Base-by-base conservation (phyloP, 768 basidiomycete species). In the Mycena epipterygia region DNA sequence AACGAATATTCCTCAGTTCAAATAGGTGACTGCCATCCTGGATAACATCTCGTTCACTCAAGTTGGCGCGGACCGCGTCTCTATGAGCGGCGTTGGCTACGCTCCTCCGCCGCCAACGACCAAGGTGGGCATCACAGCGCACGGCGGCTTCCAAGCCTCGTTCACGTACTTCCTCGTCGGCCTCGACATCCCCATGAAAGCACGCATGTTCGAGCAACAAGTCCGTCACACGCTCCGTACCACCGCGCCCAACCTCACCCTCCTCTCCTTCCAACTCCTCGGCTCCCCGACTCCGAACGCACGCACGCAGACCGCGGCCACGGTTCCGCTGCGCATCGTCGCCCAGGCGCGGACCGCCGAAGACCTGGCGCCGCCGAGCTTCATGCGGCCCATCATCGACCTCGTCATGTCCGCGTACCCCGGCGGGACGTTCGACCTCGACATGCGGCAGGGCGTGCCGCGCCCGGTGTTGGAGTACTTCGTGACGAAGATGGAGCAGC, bases 171-270 rank as follows among this genome's bases (percentile, higher is more conserved):
- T 65, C 64, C 59, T 73, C 56, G 68, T 70, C 32, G 72, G 72
- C 9, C 61, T 73, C 41, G 72, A 73, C 61, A 61, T 55, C 30
- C 44, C 59, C 32, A n/a, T 23, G 6, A 73, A 73, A 42, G 72
- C 68, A 39, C 72, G 72, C 60, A 62, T 70, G 59, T 66, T 73
- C 42, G 72, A 73, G 62, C 72, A 73, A 25, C 72, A 70, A 44
- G 64, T 57, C 37, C 72, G 72, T 11, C 44, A 52, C 55, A 3
- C 30, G 23, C 64, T 73, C 58, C 46, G 57, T 55, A 25, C 37
- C 51, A 44, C 25, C 39, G 44, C 48, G 44, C 41, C 51, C 27
- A 2, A 41, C 14, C 64, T 73, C 41, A 57, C 59, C 19, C 68
- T 57, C 9, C 68, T 73, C 53, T 27, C 30, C 64, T 73, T 73